Evolutionary conservation across 768 basidiomycete genomes (phyloP), one percentile per base, ranked within the genome.

Genomic region (Panaeolus cyanescens): DNA sequence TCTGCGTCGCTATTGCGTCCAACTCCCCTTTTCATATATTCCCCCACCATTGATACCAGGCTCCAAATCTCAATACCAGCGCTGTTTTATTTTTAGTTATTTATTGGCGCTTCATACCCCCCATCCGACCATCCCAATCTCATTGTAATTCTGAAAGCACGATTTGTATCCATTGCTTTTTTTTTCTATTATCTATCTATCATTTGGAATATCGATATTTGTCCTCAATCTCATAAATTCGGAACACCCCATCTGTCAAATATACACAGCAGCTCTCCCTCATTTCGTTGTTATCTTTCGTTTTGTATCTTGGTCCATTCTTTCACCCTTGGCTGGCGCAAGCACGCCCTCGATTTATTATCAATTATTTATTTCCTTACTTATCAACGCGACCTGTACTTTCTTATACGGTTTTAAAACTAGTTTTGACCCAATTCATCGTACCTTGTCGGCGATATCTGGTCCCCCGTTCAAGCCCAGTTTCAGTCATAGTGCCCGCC

Each of bases 101-200:
- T 50, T 50, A 50, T 50, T 50, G 12, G 45, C 28, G 45, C 45
- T 28, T 22, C 45, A 50, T 50, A 50, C 45, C 45, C 45, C 30
- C 45, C 45, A 50, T 50, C 45, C 45, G 30, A 50, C 22, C 45
- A 42, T 20, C 39, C 22, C 39, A 42, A 42, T 42, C 39, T 42
- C 45, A 50, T 50, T 50, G 45, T 50, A 50, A 50, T 50, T 50
- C 25, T 50, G 45, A 50, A 50, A 50, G 45, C 45, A 50, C 45
- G 45, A 50, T 50, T 50, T 37, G 57, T 56, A 42, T 58, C 50
- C 55, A 65, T 59, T 50, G 55, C 60, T 61, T 59, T 58, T 54
- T 61, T 15, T 56, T 36, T 50, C 40, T 36, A 39, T 58, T n/a
- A 39, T 39, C 34, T 55, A 42, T 31, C 53, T 40, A 37, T 54